Evolutionary conservation across 495 filamentous ascomycete species (phyloP), one percentile per base, ranked within the genome.

Genomic region (Penicillium ochrochloron): DNA sequence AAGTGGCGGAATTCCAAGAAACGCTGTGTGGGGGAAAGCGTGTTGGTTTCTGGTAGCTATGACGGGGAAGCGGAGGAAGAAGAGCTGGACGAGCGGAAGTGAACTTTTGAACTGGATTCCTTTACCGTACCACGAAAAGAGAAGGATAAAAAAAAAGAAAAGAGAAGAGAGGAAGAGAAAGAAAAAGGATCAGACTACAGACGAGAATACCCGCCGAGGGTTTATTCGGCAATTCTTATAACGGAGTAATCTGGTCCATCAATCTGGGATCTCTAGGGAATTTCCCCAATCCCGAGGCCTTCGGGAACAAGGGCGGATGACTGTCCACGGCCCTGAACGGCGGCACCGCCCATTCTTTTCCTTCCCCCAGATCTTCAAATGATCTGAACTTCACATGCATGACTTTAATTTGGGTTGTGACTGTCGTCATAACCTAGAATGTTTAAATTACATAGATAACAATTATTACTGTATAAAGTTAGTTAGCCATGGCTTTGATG

Each of bases 11-110:
- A 25, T 65, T 64, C 74, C 63, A 64, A 56, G 25, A 70, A 65
- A 62, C 54, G 52, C 71, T 74, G 71, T 69, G 75, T 27, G 71
- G 68, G 72, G 62, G 61, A 42, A 53, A n/a, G n/a, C n/a, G n/a
- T n/a, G 44, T 5, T 7, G 21, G 44, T 50, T 50, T 11, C 21
- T 51, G 51, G 21, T 53, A 69, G 66, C 57, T 64, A 70, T 71
- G 73, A 78, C 78, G 78, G 77, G 73, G 76, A 71, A 76, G 76
- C 75, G 78, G 77, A 79, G 73, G 71, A 19, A 23, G 21, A 5
- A 15, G 52, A 68, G 70, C 68, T 81, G 78, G 78, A 78, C 78
- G 77, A 81, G 72, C 78, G 78, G 78, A 81, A 76, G 73, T 59
- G 60, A 11, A n/a, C 14, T 27, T 27, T 27, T 27, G n/a, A 27